These are phyloP conservation scores for Populus simonii DNA, from an alignment of 345 rosid genomes.

Conservation along the genomic window DNA sequence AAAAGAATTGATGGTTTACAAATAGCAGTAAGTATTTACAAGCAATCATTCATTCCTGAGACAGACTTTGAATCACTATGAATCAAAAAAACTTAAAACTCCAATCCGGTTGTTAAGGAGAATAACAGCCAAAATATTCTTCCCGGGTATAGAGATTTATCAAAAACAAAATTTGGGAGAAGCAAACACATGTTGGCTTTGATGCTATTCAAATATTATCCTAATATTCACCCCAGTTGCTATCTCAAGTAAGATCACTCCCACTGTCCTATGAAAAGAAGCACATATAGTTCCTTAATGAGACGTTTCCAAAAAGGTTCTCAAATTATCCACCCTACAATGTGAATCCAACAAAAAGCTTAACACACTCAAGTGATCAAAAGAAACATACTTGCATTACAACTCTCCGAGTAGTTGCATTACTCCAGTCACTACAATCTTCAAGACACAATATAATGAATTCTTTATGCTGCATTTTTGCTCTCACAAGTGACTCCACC, in stretches of 20 bases:
- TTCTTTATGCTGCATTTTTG: constrained; percentile 94
- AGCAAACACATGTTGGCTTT: background rate
- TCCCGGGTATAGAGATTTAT: background rate
- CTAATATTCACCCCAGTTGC: background rate
- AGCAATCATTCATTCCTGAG: background rate
- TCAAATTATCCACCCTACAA: background rate
- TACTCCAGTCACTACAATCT: constrained; percentile 95
- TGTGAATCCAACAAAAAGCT: background rate
- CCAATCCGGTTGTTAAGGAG: background rate
- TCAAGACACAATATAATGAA: constrained; percentile 93
- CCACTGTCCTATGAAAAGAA: background rate
- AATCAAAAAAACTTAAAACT: background rate
- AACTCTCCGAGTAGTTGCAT: constrained; percentile 80
- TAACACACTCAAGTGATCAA: background rate
- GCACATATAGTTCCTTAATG: background rate
- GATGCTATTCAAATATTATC: background rate
- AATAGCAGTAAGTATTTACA: background rate
- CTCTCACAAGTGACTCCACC: constrained; percentile 80
- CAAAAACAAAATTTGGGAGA: background rate
- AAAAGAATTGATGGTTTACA: constrained; percentile 17
- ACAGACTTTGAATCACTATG: background rate
- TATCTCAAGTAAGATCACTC: background rate
- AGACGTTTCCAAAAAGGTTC: background rate
- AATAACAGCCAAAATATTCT: background rate
- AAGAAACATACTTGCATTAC: constrained; percentile 80